Base-by-base conservation (phyloP, 2,329 filamentous ascomycete genomes). In the Monilinia laxa region DNA sequence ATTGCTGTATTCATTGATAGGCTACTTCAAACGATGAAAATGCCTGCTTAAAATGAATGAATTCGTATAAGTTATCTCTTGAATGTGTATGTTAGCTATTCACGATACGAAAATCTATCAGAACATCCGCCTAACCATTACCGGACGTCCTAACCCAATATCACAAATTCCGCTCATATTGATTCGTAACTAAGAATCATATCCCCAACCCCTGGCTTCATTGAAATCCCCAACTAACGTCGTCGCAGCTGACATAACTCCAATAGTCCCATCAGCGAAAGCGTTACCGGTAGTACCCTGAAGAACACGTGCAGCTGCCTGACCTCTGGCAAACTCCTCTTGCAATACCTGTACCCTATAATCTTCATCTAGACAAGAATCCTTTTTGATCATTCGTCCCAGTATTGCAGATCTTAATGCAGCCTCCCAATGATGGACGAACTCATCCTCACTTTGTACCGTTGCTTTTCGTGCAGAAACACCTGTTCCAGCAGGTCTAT, bases 371-470 rank as follows among this genome's bases (percentile, higher is more conserved):
- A 90, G 79, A 28, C 80, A 79, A 2, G 82, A 82, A 73, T 87
- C 82, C 49, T 82, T 81, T 55, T 64, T 70, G 1, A 70, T 65
- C 62, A 74, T 69, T 67, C 85, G 82, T 63, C 84, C 82, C 65
- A 89, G 74, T 1, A 88, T 85, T 12, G 88, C 84, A 55, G 82
- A 81, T 68, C 81, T 79, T 62, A 92, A 85, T 3, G 86, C 82
- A 6, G 83, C 79, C 11, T 80, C 82, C 87, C 90, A 91, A 66
- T 84, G 77, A 67, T 84, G 82, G 70, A 87, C 86, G 84, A 87
- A 90, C 69, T 86, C 82, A 52, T 78, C 75, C 71, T 85, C 83
- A 40, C 75, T 79, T 20, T 82, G 69, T 12, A 74, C 70, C 1
- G 68, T 63, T 47, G 69, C 71, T 53, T 47, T 63, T 53, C 73